These are phyloP conservation scores for Boletus huronensis DNA, from an alignment of 768 basidiomycete species.

Conservation along the genomic window DNA sequence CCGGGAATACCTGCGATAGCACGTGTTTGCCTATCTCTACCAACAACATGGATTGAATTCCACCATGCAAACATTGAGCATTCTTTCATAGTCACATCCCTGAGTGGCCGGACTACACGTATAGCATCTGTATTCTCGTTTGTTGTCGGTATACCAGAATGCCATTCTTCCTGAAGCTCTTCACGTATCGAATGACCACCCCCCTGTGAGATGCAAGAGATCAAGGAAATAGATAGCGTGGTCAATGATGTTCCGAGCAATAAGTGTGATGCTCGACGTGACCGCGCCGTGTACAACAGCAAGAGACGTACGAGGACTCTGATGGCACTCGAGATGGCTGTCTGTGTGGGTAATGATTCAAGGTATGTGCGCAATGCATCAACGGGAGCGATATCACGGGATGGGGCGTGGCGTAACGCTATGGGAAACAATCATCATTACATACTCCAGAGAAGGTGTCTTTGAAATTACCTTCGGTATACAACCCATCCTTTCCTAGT, in stretches of 20 bases:
- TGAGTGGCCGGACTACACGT: constrained; percentile 61
- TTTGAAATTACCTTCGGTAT: constrained; percentile 25
- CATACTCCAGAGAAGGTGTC: not conserved
- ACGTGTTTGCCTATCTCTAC: constrained; percentile 43
- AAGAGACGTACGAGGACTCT: constrained; percentile 63
- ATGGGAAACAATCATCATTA: constrained; percentile 1
- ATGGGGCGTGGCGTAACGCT: constrained; percentile 25
- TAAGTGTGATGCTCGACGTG: constrained; percentile 64
- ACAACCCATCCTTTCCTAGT: constrained; percentile 50
- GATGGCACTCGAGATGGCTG: constrained; percentile 59
- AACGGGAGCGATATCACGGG: constrained; percentile 15
- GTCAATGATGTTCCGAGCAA: constrained; percentile 80
- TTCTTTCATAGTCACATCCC: constrained; percentile 76
- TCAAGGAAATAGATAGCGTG: constrained; percentile 67
- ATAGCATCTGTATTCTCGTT: constrained; percentile 26
- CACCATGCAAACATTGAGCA: constrained; percentile 78
- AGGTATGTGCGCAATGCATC: constrained; percentile 49
- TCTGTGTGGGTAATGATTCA: constrained; percentile 67
- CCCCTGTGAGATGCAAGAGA: constrained; percentile 73
- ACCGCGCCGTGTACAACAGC: constrained; percentile 60
- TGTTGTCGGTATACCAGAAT: constrained; percentile 20
- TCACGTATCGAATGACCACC: constrained; percentile 68
- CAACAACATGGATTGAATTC: constrained; percentile 51
- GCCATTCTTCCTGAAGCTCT: constrained; percentile 73
- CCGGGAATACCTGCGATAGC: constrained; percentile 58